phyloP scores from a whole-genome alignment of 192 early-diverging fungal genomes.

The Backusella morwellensis region DNA sequence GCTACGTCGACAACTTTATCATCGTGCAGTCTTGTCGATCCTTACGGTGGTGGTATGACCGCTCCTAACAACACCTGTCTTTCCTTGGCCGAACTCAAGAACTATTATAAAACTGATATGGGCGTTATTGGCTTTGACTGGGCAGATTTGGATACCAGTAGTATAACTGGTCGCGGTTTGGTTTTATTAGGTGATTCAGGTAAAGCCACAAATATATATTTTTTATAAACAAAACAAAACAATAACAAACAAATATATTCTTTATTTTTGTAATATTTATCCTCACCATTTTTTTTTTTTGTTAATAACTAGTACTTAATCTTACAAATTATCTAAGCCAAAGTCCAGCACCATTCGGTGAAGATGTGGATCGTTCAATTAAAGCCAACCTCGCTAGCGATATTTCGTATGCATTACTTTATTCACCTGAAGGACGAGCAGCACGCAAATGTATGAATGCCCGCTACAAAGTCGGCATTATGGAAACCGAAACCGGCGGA shows the following conservation, averaged over 20 bases:
- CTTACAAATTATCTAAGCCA: slow-evolving; percentile 22
- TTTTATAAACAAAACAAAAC: neutral
- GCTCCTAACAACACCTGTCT: slow-evolving; percentile 20
- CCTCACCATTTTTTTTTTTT: slow-evolving; percentile 13
- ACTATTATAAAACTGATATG: neutral
- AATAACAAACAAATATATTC: neutral
- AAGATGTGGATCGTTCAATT: slow-evolving; percentile 2
- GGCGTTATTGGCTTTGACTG: slow-evolving; percentile 30
- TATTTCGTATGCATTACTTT: slow-evolving; percentile 23
- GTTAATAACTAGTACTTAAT: slow-evolving; percentile 31
- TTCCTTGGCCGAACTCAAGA: slow-evolving; percentile 15
- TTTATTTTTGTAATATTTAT: neutral
- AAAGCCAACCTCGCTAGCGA: slow-evolving; percentile 17
- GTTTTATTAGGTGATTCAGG: slow-evolving; percentile 28
- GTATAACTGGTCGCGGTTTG: slow-evolving; percentile 6
- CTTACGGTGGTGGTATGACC: slow-evolving; percentile 28
- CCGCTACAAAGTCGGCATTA: slow-evolving; percentile 50
- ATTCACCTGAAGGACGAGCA: slow-evolving; percentile 22
- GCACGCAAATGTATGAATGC: slow-evolving; percentile 43
- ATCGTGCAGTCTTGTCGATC: slow-evolving; percentile 17
- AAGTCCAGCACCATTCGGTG: slow-evolving; percentile 15
- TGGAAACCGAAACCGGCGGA: slow-evolving; percentile 58
- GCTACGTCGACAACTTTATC: neutral
- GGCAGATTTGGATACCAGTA: slow-evolving; percentile 27
- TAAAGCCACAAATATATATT: slow-evolving; percentile 13